Evolutionary conservation across 306 rosid genomes (phyloP).

Genomic region (Quercus mongolica): DNA sequence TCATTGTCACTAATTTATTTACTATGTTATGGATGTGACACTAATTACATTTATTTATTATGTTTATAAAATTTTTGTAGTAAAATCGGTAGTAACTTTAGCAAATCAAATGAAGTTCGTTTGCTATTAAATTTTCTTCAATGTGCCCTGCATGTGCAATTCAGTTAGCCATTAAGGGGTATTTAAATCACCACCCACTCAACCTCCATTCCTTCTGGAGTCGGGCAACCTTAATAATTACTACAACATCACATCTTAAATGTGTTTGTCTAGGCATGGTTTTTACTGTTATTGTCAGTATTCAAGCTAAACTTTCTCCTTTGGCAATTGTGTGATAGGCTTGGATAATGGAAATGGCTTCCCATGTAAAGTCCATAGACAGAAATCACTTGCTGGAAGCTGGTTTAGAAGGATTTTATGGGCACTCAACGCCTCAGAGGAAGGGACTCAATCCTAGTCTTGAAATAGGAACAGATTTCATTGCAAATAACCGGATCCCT

Average conservation of each 20-base stretch:
- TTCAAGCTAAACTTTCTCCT: neutral
- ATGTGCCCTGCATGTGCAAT: neutral
- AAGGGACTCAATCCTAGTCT: slow-evolving; percentile 60
- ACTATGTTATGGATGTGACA: too few relatives aligned
- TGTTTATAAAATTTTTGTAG: too few relatives aligned
- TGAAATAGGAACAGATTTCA: slow-evolving; percentile 77
- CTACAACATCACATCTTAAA: neutral
- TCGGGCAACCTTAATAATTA: neutral
- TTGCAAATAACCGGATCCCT: slow-evolving; percentile 59
- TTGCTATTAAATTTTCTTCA: neutral
- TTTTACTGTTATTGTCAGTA: neutral
- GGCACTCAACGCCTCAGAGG: slow-evolving; percentile 72
- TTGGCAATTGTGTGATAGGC: slow-evolving; percentile 37
- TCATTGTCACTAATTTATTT: too few relatives aligned
- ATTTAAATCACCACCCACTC: neutral
- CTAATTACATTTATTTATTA: too few relatives aligned
- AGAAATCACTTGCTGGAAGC: slow-evolving; percentile 85
- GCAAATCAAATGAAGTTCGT: neutral
- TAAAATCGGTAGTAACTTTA: too few relatives aligned
- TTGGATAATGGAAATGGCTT: slow-evolving; percentile 96
- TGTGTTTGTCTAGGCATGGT: slow-evolving; percentile 3
- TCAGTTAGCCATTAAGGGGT: neutral
- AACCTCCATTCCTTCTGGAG: neutral
- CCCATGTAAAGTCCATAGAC: slow-evolving; percentile 76
- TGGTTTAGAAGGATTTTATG: slow-evolving; percentile 90